A percentile compares a stretch with the other conserved stretches of the same genome.
Conservation (phyloP, 306 rosid species). For the Luffa acutangula region DNA sequence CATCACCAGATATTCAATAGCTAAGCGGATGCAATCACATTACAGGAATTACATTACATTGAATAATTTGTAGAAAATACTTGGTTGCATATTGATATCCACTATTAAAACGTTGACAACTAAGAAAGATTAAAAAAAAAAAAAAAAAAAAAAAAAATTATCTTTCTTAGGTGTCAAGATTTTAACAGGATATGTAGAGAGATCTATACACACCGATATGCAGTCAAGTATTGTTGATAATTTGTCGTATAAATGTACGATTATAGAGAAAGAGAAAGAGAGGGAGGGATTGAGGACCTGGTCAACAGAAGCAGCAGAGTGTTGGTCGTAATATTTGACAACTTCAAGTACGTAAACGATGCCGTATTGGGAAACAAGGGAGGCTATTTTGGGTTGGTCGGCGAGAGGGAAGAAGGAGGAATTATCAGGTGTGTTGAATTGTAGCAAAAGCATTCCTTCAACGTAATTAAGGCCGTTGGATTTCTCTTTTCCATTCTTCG, state of each 20-base stretch:
- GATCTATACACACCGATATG: too few relatives aligned
- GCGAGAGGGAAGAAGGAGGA: slow-evolving; percentile 49
- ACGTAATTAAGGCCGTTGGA: slow-evolving; percentile 36
- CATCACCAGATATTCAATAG: too few relatives aligned
- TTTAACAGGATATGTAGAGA: too few relatives aligned
- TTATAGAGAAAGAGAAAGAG: background rate
- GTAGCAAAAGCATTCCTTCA: slow-evolving; percentile 53
- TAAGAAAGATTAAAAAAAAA: too few relatives aligned
- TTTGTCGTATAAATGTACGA: background rate
- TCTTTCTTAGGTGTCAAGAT: too few relatives aligned
- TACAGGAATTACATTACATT: background rate
- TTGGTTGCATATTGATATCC: too few relatives aligned
- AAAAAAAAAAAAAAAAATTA: too few relatives aligned
- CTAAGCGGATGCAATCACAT: too few relatives aligned
- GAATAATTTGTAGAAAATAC: background rate
- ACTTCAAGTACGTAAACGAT: slow-evolving; percentile 51
- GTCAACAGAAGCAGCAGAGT: slow-evolving; percentile 12
- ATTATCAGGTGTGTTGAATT: slow-evolving; percentile 33
- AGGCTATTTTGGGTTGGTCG: slow-evolving; percentile 39
- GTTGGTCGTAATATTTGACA: slow-evolving; percentile 42
- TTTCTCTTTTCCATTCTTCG: slow-evolving; percentile 16
- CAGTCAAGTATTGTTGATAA: too few relatives aligned
- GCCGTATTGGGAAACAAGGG: slow-evolving; percentile 35
- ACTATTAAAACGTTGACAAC: too few relatives aligned
- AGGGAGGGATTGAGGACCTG: slow-evolving; percentile 16